Base-by-base conservation (phyloP, 2,329 filamentous ascomycete species). In the Sporothrix variecibatus region DNA sequence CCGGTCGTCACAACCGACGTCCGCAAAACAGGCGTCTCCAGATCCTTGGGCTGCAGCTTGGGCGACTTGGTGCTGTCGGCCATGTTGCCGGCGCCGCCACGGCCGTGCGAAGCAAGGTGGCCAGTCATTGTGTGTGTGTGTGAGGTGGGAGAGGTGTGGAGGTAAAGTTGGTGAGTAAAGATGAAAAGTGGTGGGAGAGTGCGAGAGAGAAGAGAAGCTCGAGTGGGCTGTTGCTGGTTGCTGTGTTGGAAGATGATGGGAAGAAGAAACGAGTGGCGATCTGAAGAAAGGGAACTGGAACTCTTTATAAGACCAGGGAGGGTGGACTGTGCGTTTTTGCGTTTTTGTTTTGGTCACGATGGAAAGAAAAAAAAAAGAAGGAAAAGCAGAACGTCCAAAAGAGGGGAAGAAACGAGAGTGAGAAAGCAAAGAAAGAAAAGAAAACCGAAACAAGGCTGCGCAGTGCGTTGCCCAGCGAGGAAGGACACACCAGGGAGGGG, bases 1-100 rank as follows among this genome's bases (percentile, higher is more conserved):
- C 95, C 95, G 2, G 95, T 98, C 26, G 95, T 97, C 80, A 95
- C 94, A 77, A 93, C 86, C n/a, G 92, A 85, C 65, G 89, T 89
- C 84, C 97, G 97, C 80, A 98, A 89, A 15, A 90, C 92, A 0
- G 95, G 95, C 1, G 94, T 97, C 79, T 91, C 85, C 76, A 97
- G 89, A 79, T 95, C 93, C 76, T 88, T 84, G 70, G 89, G 84
- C 40, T 85, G 83, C 62, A 90, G 78, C 75, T 83, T 82, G 58
- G 82, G 82, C 17, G 85, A 85, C 76, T 86, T 83, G 76, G 84
- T 81, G 74, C 85, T 82, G 77, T 88, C 86, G 80, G 87, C 86
- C 80, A 93, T 92, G 84, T 94, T 94, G 80, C 92, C 92, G 76
- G 93, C 93, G 80, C 93, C 93, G 80, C 93, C 93, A 76, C 93